phyloP scores from a whole-genome alignment of 805 yeast species.

The Komagataella phaffii region DNA sequence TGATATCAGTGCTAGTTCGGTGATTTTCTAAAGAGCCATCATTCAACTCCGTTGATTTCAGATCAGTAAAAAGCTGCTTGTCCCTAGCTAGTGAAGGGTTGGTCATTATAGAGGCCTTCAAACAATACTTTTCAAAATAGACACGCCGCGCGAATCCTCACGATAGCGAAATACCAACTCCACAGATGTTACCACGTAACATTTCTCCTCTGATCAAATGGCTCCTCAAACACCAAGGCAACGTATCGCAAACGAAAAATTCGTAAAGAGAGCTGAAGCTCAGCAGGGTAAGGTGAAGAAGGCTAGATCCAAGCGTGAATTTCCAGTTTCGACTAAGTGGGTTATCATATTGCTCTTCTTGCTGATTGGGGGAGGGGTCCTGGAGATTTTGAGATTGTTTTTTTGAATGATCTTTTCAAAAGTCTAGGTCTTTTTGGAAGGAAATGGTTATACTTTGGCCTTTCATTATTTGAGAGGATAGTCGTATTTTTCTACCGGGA shows the following conservation, averaged over 20 bases:
- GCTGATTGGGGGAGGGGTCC: slow-evolving; percentile 70
- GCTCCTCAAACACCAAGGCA: slow-evolving; percentile 79
- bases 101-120: background rate
- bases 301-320: slow-evolving; percentile 20
- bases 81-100: background rate
- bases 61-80: background rate
- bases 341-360: slow-evolving; percentile 41
- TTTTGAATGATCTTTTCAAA: slow-evolving; percentile 18
- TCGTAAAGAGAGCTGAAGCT: slow-evolving; percentile 57
- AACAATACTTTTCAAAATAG: background rate
- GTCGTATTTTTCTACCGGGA: background rate
- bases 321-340: slow-evolving; percentile 57
- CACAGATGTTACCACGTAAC: background rate
- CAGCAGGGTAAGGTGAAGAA: slow-evolving; percentile 64
- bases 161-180: background rate
- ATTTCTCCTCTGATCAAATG: slow-evolving; percentile 14
- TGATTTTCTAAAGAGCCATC: slow-evolving; percentile 5
- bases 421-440: background rate
- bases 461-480: background rate
- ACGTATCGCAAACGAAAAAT: slow-evolving; percentile 76
- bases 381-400: slow-evolving; percentile 49
- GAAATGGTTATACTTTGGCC: background rate
- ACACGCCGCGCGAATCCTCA: background rate
- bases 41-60: background rate
- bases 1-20: slow-evolving; percentile 16